Conservation (phyloP, 306 rosid genomes). For the Vigna angularis region DNA sequence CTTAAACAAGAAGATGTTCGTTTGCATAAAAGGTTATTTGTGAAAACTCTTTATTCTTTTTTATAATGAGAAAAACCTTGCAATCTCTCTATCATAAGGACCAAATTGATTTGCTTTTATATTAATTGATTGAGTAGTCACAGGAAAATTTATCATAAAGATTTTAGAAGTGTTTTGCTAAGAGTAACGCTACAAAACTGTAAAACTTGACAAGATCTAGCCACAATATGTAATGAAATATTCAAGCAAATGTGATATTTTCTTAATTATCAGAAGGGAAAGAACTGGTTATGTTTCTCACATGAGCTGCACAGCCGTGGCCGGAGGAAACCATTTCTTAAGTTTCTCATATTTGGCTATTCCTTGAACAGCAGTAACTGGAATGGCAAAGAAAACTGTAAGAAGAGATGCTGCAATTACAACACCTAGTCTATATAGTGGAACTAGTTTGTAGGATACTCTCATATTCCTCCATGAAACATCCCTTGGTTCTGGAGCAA, state of each 20-base stretch:
- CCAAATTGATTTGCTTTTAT: neutral
- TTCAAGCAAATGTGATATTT: neutral
- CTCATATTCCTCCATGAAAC: conserved; percentile 91
- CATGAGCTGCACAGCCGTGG: conserved; percentile 82
- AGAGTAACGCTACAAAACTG: neutral
- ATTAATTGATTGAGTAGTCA: neutral
- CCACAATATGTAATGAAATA: neutral
- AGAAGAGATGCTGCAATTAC: conserved; percentile 74
- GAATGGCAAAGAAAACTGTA: conserved; percentile 85
- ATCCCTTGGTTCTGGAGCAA: conserved; percentile 92
- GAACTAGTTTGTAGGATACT: conserved; percentile 62
- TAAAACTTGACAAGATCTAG: neutral
- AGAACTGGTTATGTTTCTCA: conserved; percentile 50
- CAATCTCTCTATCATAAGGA: neutral
- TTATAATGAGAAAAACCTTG: neutral
- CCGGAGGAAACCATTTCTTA: conserved; percentile 96
- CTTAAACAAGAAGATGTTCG: neutral
- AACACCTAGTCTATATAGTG: conserved; percentile 69
- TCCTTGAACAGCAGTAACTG: conserved; percentile 96
- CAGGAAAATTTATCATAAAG: neutral
- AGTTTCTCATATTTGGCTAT: conserved; percentile 88
- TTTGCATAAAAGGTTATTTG: neutral
- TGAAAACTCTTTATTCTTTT: neutral
- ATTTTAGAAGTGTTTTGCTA: neutral
- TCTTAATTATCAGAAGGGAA: conserved; percentile 12